Base-by-base conservation (phyloP, 2,329 filamentous ascomycete species). In the Monosporascus sp. region DNA sequence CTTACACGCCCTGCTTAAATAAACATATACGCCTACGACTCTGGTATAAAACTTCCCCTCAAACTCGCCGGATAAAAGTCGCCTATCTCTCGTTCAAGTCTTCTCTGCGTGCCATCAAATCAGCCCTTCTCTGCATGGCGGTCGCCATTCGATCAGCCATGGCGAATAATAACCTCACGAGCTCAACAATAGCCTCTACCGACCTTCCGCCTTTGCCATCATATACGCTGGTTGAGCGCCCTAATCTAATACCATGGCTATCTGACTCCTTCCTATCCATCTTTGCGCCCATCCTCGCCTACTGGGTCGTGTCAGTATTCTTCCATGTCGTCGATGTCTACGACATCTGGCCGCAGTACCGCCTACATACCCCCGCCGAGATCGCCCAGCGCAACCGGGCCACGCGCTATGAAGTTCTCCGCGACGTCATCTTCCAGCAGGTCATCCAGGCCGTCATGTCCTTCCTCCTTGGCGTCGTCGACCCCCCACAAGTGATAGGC, bases 361-460 rank as follows among this genome's bases (percentile, higher is more conserved):
- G 94, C 58, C 79, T 99, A 43, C 94, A 99, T 74, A 97, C 94
- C 0, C 94, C 94, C 16, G 91, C 91, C 50, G 93, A 97, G 72
- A 88, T 97, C 58, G 70, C 86, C 37, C 89, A 90, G 71, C 84
- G 92, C 63, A 97, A 97, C 72, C 90, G 90, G 66, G 93, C 91
- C 51, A 83, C 88, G 47, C 84, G 91, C 58, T 89, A 82, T 74
- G 87, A 97, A 65, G 91, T 96, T 3, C 84, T 93, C 58, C 86
- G 89, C 69, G 93, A 97, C 76, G 93, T 97, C 61, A 74, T 97
- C 52, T 68, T 97, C 54, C 93, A 99, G 73, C 94, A 99, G 69
- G 70, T 93, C 56, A 89, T 99, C 48, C 94, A 99, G 75, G 88
- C 90, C 24, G 71, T 80, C 19, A 86, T 89, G 43, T 87, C 88